Evolutionary conservation across 495 filamentous ascomycete genomes (phyloP), one percentile per base, ranked within the genome.

Genomic region (Lophium mytilinum): DNA sequence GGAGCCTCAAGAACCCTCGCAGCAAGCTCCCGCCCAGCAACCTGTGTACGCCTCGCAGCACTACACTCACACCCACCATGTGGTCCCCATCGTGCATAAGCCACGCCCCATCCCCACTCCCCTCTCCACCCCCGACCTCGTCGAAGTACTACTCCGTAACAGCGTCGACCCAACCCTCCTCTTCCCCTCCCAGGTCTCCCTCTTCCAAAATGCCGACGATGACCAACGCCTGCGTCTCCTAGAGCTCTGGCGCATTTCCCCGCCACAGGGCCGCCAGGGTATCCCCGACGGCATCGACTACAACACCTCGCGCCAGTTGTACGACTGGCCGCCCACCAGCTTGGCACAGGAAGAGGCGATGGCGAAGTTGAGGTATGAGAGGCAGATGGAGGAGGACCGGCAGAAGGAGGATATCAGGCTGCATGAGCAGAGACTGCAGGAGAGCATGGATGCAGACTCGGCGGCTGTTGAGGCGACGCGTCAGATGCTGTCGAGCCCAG

Each of bases 221-320:
- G 69, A 70, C 55, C 70, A 72, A 59, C 67, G 65, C 41, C 60
- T 68, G 33, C 62, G 71, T 1, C 64, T 74, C 12, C 61, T 74
- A 5, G 71, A 74, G 56, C 65, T 74, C 4, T 74, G 71, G 71
- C 64, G 69, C 37, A 71, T 72, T 19, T 57, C 64, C 17, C 71
- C 71, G 12, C 71, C 69, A 6, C 52, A 58, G 40, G 48, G 58
- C 17, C 24, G 62, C 37, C 52, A 61, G 33, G 54, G 55, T 15
- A 49, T 41, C 49, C 60, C 51, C 8, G 37, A 50, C 21, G 55
- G 57, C 4, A 48, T 57, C 19, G 56, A 63, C 48, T 56, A 56
- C 50, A 63, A 54, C 39, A 57, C 53, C 51, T 52, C 62, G 10
- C 45, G 58, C 53, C 37, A 65, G 41, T 37, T 61, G 34, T 61